Base-by-base conservation (phyloP, 2,329 filamentous ascomycete species). In the Zarea fungicola region DNA sequence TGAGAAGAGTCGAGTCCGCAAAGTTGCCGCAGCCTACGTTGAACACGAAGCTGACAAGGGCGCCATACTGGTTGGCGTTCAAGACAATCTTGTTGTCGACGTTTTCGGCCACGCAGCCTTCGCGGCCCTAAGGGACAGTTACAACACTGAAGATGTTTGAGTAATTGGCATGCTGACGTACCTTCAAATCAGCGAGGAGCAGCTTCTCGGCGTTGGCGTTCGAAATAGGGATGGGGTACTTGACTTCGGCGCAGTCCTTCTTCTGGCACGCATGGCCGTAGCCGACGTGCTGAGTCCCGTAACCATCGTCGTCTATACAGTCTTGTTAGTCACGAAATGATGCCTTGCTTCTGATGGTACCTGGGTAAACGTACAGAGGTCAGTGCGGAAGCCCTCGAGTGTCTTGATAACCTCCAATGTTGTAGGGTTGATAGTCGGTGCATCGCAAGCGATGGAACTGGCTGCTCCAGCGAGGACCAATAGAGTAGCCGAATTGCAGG, bases 241-340 rank as follows among this genome's bases (percentile, higher is more conserved):
- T 57, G 23, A 77, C 66, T 28, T 77, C 74, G 2, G 65, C 55
- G 59, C 74, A 77, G 11, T 56, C 60, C 7, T 59, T 52, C 8
- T 67, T 62, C 28, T 57, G 51, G 60, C 74, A 78, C 9, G 74
- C 62, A 55, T 77, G 75, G 14, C 75, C 75, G 52, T 76, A 76
- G 3, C 74, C 75, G 0, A 77, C 68, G 4, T 72, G 77, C 0
- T 72, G 71, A 22, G 71, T 61, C 23, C 73, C 73, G 37, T 68
- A 66, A 42, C 7, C n/a, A n/a, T n/a, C n/a, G n/a, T n/a, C n/a
- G n/a, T n/a, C n/a, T n/a, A n/a, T n/a, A n/a, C n/a, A n/a, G n/a
- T n/a, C n/a, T n/a, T n/a, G n/a, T n/a, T n/a, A n/a, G n/a, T n/a
- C n/a, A n/a, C n/a, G n/a, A n/a, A n/a, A n/a, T n/a, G n/a, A n/a